Evolutionary conservation across 306 rosid species (phyloP), one percentile per base, ranked within the genome.

Genomic region (Lathyrus sativus): DNA sequence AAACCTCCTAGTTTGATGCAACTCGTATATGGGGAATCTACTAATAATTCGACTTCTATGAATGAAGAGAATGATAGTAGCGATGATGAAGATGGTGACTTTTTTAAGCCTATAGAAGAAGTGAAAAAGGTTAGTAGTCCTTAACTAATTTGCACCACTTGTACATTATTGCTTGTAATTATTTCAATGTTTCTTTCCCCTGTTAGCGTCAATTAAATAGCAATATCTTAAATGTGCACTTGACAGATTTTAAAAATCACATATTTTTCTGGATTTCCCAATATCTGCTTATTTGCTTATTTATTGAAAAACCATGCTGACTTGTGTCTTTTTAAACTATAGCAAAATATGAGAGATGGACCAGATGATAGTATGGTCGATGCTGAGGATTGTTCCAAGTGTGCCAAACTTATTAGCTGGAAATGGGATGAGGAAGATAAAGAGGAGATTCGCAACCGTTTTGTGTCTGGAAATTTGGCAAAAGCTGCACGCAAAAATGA

Each of bases 391-490:
- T 90, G 82, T 78, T 85, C 97, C 70, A 93, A 90, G 81, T 83
- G 83, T 70, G 70, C 82, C 65, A 80, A 65, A 65, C 67, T 65
- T 59, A 44, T 57, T 46, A 80, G 76, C 65, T 63, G 68, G 46
- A 75, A 79, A 76, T 85, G 85, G 91, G 79, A 79, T 57, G 84
- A 72, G 63, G 80, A 82, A 71, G 80, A 84, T 54, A 24, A 78
- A 24, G 85, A 73, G 72, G 81, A 72, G 72, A 84, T 88, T 60
- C 91, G 91, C 42, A 79, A 93, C 70, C 90, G 87, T 33, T 89
- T 93, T 79, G 97, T 93, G 44, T 76, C 99, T 37, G 95, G 96
- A 67, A 85, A 85, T 80, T 92, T 96, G 96, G 80, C 92, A 28
- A 92, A 88, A 85, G 91, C 96, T 71, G 87, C 91, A 41, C 84